Evolutionary conservation across 73 alveolate species (phyloP).

Genomic region (Urostyla sp.): DNA sequence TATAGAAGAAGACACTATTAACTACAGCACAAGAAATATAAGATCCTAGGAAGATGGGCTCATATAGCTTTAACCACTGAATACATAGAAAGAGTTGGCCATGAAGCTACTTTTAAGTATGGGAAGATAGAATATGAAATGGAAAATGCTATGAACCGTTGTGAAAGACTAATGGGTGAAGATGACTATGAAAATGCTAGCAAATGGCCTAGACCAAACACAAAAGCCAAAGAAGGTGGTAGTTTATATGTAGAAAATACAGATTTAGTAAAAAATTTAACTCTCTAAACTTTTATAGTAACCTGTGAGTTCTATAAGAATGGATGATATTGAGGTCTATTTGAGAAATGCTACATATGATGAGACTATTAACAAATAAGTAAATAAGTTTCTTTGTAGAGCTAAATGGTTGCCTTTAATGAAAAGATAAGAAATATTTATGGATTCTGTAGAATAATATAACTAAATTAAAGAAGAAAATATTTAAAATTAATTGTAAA

Average conservation of each 20-base stretch:
- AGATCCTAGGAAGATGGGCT: slow-evolving; percentile 61
- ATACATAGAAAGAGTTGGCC: slow-evolving; percentile 59
- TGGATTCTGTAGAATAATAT: slow-evolving; percentile 32
- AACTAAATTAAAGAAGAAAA: slow-evolving; percentile 13
- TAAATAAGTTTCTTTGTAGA: slow-evolving; percentile 34
- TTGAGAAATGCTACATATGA: slow-evolving; percentile 48
- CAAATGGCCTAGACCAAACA: slow-evolving; percentile 48
- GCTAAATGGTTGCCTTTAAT: slow-evolving; percentile 58
- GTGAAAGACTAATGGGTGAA: slow-evolving; percentile 62
- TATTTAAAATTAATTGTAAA: slow-evolving; percentile 44
- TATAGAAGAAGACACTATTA: slow-evolving; percentile 57
- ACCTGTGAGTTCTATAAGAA: slow-evolving; percentile 56
- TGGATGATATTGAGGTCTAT: slow-evolving; percentile 71
- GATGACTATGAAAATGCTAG: slow-evolving; percentile 61
- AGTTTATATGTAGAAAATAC: slow-evolving; percentile 66
- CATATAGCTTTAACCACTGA: slow-evolving; percentile 62
- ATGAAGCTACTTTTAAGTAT: slow-evolving; percentile 46
- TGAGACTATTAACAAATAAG: slow-evolving; percentile 24
- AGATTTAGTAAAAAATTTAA: slow-evolving; percentile 10
- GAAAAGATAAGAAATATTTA: slow-evolving; percentile 54
- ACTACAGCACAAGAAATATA: slow-evolving; percentile 70
- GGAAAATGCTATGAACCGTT: slow-evolving; percentile 56
- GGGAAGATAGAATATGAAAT: slow-evolving; percentile 57
- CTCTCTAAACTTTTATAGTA: neutral
- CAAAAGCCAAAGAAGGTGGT: slow-evolving; percentile 76